Percentiles rank a stretch among this genome's conserved stretches.
phyloP scores from a whole-genome alignment of 176 grass and related monocot species.

The Rhynchospora pubera region DNA sequence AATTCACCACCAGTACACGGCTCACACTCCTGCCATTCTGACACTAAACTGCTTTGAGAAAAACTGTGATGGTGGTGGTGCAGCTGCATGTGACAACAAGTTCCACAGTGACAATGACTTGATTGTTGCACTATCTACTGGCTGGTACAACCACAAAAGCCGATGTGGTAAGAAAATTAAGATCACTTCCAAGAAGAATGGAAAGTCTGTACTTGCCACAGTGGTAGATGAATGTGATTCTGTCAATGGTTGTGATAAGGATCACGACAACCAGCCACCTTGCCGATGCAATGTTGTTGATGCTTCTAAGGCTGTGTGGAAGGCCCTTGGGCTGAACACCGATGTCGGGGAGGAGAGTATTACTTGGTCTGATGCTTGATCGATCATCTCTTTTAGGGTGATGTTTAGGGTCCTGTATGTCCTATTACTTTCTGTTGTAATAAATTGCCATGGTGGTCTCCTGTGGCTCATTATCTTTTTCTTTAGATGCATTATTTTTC shows the following conservation, averaged over 20 bases:
- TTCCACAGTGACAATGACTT: conserved; percentile 33
- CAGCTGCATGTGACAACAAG: conserved; percentile 18
- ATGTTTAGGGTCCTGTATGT: background rate
- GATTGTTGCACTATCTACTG: conserved; percentile 31
- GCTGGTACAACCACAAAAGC: conserved; percentile 3
- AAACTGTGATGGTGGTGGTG: conserved; percentile 18
- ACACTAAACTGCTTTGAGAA: conserved; percentile 21
- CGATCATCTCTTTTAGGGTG: background rate
- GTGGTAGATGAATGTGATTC: conserved; percentile 40
- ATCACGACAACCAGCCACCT: conserved; percentile 9
- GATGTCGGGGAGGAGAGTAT: conserved; percentile 22
- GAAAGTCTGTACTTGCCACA: conserved; percentile 22
- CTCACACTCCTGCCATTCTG: conserved; percentile 2
- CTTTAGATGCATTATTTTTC: background rate
- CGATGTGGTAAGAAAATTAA: conserved; percentile 31
- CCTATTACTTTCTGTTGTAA: background rate
- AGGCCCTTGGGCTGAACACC: conserved; percentile 34
- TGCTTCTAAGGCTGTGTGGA: conserved; percentile 35
- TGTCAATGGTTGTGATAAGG: conserved; percentile 4
- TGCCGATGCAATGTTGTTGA: conserved; percentile 27
- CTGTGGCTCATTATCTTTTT: background rate
- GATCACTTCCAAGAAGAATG: conserved; percentile 5
- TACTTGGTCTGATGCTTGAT: conserved; percentile 38
- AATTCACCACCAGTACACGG: conserved; percentile 17
- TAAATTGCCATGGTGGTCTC: background rate